Evolutionary conservation across 805 yeast genomes (phyloP).

Genomic region (Yarrowia alimentaria): DNA sequence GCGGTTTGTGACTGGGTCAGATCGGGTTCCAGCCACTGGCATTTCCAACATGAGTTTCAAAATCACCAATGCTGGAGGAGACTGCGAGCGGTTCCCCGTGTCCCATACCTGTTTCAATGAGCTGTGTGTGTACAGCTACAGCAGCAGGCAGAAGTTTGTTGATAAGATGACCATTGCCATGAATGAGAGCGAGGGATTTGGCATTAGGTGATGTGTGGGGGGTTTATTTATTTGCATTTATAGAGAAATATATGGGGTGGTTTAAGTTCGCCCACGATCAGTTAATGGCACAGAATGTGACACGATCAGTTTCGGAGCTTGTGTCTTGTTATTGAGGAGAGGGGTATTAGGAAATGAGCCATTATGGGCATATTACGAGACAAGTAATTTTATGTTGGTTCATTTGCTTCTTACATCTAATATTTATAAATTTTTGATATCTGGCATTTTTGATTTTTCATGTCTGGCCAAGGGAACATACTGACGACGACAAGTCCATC

Average conservation of each 20-base stretch:
- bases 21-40: constrained; percentile 91
- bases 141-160: constrained; percentile 51
- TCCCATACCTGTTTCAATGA: constrained; percentile 97
- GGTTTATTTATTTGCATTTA: constrained; percentile 45
- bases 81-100: constrained; percentile 61
- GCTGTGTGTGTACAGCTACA: constrained; percentile 69
- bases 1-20: constrained; percentile 84
- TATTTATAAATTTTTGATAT: too few species aligned
- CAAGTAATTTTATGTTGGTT: too few species aligned
- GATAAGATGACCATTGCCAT: constrained; percentile 67
- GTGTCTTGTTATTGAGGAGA: too few species aligned
- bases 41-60: constrained; percentile 70
- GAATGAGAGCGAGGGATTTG: constrained; percentile 82
- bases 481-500: too few species aligned
- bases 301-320: too few species aligned
- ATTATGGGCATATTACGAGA: too few species aligned
- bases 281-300: too few species aligned
- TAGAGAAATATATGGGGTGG: constrained; percentile 41
- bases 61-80: constrained; percentile 54
- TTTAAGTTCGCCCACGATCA: not conserved
- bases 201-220: constrained; percentile 49
- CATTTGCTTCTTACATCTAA: too few species aligned
- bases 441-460: too few species aligned
- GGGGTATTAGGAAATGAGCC: too few species aligned
- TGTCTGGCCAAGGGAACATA: too few species aligned